A percentile compares a stretch with the other conserved stretches of the same genome.
phyloP scores from a whole-genome alignment of 2,329 filamentous ascomycete genomes.

The Clonostachys rosea region DNA sequence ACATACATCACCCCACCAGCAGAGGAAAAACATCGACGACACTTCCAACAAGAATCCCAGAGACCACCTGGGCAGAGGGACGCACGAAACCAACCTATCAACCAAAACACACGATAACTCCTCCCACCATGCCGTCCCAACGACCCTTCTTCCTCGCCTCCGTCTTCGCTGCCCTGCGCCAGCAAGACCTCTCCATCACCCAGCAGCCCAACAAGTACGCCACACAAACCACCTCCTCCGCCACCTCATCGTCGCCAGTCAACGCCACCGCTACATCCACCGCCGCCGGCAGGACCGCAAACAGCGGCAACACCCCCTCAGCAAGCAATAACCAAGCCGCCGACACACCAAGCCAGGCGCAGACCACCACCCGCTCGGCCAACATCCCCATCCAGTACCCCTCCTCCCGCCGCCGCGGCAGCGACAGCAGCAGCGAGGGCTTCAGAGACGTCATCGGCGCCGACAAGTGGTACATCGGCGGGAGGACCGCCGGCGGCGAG shows the following conservation, averaged over 20 bases:
- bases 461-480: slow-evolving; percentile 81
- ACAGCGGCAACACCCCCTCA: slow-evolving; percentile 3
- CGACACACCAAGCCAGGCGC: slow-evolving; percentile 2
- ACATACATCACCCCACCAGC: too few species aligned
- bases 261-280: slow-evolving; percentile 2
- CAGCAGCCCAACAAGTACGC: slow-evolving; percentile 20
- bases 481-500: slow-evolving; percentile 70
- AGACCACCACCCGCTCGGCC: slow-evolving; percentile 7
- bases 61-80: too few species aligned
- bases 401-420: slow-evolving; percentile 52
- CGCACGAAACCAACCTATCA: too few species aligned
- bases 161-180: slow-evolving; percentile 51
- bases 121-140: slow-evolving; percentile 37
- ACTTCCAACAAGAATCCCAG: too few species aligned
- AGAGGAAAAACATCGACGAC: too few species aligned
- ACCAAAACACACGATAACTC: too few species aligned
- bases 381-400: slow-evolving; percentile 32
- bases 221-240: slow-evolving; percentile 7
- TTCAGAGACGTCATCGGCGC: slow-evolving; percentile 68
- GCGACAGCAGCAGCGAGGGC: slow-evolving; percentile 71
- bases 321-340: slow-evolving; percentile 1
- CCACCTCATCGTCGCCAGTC: slow-evolving; percentile 4
- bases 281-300: slow-evolving; percentile 8
- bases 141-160: slow-evolving; percentile 52
- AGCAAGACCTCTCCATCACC: slow-evolving; percentile 28